Evolutionary conservation across 371 early-diverging fungal genomes (phyloP), one percentile per base, ranked within the genome.

Genomic region (Apophysomyces ossiformis): DNA sequence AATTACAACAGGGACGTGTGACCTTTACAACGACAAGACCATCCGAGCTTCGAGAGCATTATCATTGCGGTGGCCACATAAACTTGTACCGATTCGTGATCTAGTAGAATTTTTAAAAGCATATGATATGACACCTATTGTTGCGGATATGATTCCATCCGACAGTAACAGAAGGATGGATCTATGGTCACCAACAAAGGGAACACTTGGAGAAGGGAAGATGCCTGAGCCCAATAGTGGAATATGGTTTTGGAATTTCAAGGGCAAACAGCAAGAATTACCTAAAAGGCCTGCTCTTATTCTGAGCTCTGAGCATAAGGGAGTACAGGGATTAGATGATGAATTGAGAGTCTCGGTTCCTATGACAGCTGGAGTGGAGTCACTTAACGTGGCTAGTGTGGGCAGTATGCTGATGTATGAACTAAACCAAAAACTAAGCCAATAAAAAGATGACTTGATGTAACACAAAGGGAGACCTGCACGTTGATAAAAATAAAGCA

Each of bases 371-470:
- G 67, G 65, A 16, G 85, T 85, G 7, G 85, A 86, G 69, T 85
- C 85, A 11, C 67, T 88, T 58, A 87, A 87, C 63, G 84, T 85
- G 35, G 77, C 85, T 2, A 73, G 67, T 37, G 86, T 83, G 15
- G 87, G 86, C 5, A 74, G 79, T 38, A 81, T 85, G 13, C 73
- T 88, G 43, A 83, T 88, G 86, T 73, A 72, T 69, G 86, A 88
- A 67, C 57, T 86, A 45, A 86, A 85, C 63, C 71, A 80, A 18
- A 16, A 56, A 64, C 81, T 37, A n/a, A 69, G n/a, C 38, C 58
- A 62, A 45, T 41, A 45, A 36, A 50, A 50, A 21, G 0, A 9
- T 4, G 11, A 26, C 0, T 32, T 16, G 21, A 21, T 32, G 54
- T 50, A 21, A 50, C 54, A 26, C 54, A 32, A 26, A 50, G 9